phyloP scores from a whole-genome alignment of 257 asterid genomes.

The Solanum corneliomulleri region DNA sequence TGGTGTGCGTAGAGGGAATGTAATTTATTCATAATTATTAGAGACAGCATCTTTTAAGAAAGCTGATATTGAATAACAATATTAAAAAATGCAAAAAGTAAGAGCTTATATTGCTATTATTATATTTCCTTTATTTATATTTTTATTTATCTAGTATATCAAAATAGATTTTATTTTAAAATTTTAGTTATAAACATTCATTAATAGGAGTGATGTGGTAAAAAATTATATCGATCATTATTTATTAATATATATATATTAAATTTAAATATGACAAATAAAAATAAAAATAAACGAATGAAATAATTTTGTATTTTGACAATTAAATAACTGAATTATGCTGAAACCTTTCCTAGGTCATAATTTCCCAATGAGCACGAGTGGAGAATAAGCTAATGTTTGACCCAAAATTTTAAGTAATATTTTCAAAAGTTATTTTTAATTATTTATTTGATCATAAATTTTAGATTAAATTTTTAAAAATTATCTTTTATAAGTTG shows the following conservation, averaged over 20 bases:
- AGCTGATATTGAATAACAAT: not conserved
- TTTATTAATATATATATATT: too few relatives aligned
- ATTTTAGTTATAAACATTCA: too few relatives aligned
- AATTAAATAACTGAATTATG: not conserved
- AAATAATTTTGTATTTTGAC: not conserved
- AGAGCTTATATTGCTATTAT: not conserved
- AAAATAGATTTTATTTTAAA: too few relatives aligned
- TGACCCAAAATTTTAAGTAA: not conserved
- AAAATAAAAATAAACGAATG: too few relatives aligned
- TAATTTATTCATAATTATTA: not conserved
- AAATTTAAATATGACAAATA: too few relatives aligned
- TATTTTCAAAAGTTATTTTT: not conserved
- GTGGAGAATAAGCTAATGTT: not conserved
- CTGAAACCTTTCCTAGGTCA: not conserved
- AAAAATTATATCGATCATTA: too few relatives aligned
- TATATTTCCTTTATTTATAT: not conserved
- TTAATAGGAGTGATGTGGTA: too few relatives aligned
- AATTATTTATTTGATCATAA: not conserved
- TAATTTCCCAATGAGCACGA: not conserved
- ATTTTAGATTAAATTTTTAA: too few relatives aligned
- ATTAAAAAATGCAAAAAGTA: not conserved
- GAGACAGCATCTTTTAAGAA: not conserved
- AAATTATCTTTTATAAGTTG: too few relatives aligned
- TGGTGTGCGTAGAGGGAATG: not conserved
- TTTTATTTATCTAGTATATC: too few relatives aligned